Evolutionary conservation across 371 early-diverging fungal species (phyloP), one percentile per base, ranked within the genome.

Genomic region (Circinella umbellata): DNA sequence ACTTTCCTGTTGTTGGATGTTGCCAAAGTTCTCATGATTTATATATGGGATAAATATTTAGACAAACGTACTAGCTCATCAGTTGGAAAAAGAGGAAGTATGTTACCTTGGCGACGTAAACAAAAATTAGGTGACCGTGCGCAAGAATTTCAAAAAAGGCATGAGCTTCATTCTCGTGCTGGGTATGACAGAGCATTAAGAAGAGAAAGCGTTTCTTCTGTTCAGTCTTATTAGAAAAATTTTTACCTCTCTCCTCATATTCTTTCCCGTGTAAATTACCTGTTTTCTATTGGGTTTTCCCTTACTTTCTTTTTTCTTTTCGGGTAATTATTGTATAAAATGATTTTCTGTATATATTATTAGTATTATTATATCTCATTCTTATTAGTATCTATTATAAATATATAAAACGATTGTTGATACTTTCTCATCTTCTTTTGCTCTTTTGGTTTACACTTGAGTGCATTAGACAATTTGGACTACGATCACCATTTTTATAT

Each of bases 1-100:
- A 91, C 90, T 62, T 91, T 89, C 71, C 81, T 94, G 72, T 63
- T 95, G n/a, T 81, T 94, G 60, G 97, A 96, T 74, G 71, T 92
- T n/a, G 71, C 94, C 86, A 96, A 96, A 82, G 95, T 95, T 3
- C 70, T 86, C 49, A 82, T 92, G 14, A 88, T 94, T 75, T 81
- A 83, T 15, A 49, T 86, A 62, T 96, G 95, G 95, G 80, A 86
- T 48, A 54, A 38, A 18, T 55, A 39, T 3, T 53, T 61, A 3
- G 53, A 53, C 13, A 53, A 54, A 34, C 17, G 20, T 0, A 46
- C 35, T 10, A 49, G 7, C 1, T 35, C 15, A 20, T 13, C 35
- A 46, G 42, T 6, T 9, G 42, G 2, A 42, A 42, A 10, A 6
- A 18, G n/a, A 20, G 13, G n/a, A n/a, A 39, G 49, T 9, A 48